A percentile compares a stretch with the other conserved stretches of the same genome.
These are phyloP conservation scores for Epichloe sylvatica DNA, from an alignment of 2,329 filamentous ascomycete genomes.

Conservation along the genomic window DNA sequence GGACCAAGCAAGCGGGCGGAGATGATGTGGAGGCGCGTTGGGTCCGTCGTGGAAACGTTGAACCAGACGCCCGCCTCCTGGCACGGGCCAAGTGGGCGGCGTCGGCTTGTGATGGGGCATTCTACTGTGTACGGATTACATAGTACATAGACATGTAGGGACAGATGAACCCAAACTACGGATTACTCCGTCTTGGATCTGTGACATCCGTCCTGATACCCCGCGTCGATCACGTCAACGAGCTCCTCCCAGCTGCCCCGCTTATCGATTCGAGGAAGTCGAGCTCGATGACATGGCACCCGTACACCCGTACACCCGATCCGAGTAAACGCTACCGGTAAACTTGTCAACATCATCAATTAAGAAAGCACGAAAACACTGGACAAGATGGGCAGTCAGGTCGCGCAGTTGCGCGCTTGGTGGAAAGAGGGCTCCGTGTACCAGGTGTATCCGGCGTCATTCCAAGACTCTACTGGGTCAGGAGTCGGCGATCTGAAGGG, in stretches of 20 bases:
- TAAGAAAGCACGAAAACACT: not conserved
- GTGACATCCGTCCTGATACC: not conserved
- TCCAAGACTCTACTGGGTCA: constrained; percentile 43
- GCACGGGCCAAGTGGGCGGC: too few relatives aligned
- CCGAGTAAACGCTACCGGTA: not conserved
- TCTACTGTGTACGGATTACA: too few relatives aligned
- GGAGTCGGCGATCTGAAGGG: constrained; percentile 44
- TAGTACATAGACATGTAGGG: too few relatives aligned
- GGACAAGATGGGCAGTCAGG: constrained; percentile 12
- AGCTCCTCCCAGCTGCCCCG: not conserved
- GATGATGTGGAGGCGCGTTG: not conserved
- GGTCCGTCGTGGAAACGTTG: too few relatives aligned
- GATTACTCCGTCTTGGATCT: not conserved
- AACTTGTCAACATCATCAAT: not conserved
- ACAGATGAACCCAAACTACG: too few relatives aligned
- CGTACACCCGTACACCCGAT: too few relatives aligned
- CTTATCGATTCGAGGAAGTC: not conserved
- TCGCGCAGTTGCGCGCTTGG: constrained; percentile 26
- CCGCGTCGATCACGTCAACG: not conserved
- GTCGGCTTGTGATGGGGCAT: too few relatives aligned
- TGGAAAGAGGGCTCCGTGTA: constrained; percentile 49
- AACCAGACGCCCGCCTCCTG: too few relatives aligned
- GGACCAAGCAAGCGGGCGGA: not conserved
- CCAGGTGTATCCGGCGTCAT: constrained; percentile 49
- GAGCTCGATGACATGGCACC: not conserved